Percentiles rank a stretch among this genome's conserved stretches.
Evolutionary conservation across 2,329 filamentous ascomycete species (phyloP).

Genomic region (Xylaria arbuscula): DNA sequence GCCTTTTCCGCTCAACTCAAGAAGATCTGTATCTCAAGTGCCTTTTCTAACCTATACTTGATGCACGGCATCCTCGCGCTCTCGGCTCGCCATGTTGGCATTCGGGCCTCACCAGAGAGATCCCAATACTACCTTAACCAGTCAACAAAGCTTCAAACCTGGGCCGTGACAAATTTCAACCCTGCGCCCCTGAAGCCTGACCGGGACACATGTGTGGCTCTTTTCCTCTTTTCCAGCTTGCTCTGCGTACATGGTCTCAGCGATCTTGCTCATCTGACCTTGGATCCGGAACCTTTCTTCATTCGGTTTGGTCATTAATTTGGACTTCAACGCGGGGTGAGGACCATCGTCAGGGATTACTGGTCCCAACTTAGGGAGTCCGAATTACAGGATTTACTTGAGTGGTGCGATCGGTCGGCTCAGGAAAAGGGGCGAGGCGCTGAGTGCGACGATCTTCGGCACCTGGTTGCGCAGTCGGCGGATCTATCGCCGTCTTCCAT

Average conservation of each 20-base stretch:
- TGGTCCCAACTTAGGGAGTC: constrained; percentile 24
- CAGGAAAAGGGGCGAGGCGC: constrained; percentile 25
- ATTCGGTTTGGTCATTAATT: constrained; percentile 35
- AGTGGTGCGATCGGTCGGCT: constrained; percentile 13
- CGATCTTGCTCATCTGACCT: constrained; percentile 11
- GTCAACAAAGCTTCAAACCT: constrained; percentile 33
- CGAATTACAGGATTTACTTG: constrained; percentile 23
- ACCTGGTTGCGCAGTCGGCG: constrained; percentile 22
- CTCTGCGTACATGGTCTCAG: constrained; percentile 29
- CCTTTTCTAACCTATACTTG: constrained; percentile 27
- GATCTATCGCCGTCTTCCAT: constrained; percentile 21
- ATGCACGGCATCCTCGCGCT: constrained; percentile 34
- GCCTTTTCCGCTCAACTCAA: constrained; percentile 18
- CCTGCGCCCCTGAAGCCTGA: constrained; percentile 15
- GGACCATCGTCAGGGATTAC: constrained; percentile 19
- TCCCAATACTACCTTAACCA: constrained; percentile 27
- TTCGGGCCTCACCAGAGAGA: constrained; percentile 8
- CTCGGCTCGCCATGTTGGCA: constrained; percentile 31
- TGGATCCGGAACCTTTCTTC: constrained; percentile 30
- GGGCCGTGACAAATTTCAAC: constrained; percentile 34
- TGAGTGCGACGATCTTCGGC: constrained; percentile 22
- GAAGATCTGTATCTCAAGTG: constrained; percentile 19
- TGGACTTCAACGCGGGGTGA: constrained; percentile 31
- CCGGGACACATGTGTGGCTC: constrained; percentile 26
- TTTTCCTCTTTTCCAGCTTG: constrained; percentile 33